These are phyloP conservation scores for Trifolium fragiferum DNA, from an alignment of 306 rosid species.

Conservation along the genomic window DNA sequence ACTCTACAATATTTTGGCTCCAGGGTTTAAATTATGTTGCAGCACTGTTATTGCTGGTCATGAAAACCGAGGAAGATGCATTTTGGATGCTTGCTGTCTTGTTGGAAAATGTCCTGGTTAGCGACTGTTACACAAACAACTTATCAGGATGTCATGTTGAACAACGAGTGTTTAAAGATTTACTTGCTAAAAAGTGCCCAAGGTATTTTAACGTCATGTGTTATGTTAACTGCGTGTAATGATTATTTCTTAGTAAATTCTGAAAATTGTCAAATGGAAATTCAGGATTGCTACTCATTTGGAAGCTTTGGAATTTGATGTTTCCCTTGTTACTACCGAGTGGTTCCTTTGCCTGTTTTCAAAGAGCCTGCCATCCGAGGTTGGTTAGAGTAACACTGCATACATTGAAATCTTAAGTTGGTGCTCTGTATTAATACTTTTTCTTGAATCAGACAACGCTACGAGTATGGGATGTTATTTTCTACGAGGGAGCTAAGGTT, in stretches of 20 bases:
- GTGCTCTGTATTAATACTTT: slow-evolving; percentile 42
- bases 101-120: slow-evolving; percentile 90
- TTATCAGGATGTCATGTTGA: slow-evolving; percentile 99
- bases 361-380: slow-evolving; percentile 97
- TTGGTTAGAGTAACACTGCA: slow-evolving; percentile 50
- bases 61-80: slow-evolving; percentile 99
- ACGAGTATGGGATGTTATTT: slow-evolving; percentile 97
- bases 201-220: slow-evolving; percentile 55
- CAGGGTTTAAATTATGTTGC: slow-evolving; percentile 99
- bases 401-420: slow-evolving; percentile 25
- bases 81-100: slow-evolving; percentile 99
- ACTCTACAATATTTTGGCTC: slow-evolving; percentile 39
- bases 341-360: slow-evolving; percentile 98
- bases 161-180: slow-evolving; percentile 95
- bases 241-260: slow-evolving; percentile 38
- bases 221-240: slow-evolving; percentile 7
- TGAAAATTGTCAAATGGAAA: slow-evolving; percentile 45
- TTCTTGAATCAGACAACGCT: slow-evolving; percentile 72
- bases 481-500: slow-evolving; percentile 95
- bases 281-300: slow-evolving; percentile 87
- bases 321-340: slow-evolving; percentile 97
- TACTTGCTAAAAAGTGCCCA: slow-evolving; percentile 81
- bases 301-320: slow-evolving; percentile 89
- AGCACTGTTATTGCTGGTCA: slow-evolving; percentile 89
- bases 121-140: slow-evolving; percentile 92